Evolutionary conservation across 2,329 filamentous ascomycete species (phyloP).

Genomic region (Pseudogymnoascus sp.): DNA sequence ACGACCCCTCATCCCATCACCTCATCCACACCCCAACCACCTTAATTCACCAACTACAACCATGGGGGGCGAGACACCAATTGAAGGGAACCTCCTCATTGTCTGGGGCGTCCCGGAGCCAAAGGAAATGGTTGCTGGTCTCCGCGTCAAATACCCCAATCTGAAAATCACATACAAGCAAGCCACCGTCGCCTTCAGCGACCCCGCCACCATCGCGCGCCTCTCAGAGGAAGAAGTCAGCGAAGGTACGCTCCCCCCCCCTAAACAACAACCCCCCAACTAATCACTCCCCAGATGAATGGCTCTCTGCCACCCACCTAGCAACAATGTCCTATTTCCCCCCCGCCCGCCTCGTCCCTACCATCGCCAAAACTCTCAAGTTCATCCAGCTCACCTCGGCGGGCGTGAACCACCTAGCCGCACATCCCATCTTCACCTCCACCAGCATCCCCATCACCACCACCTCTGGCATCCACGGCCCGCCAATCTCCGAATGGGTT

Average conservation of each 20-base stretch:
- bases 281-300: neutral
- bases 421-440: conserved; percentile 26
- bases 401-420: conserved; percentile 25
- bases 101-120: conserved; percentile 35
- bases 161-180: conserved; percentile 36
- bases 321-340: conserved; percentile 25
- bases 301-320: conserved; percentile 24
- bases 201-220: neutral
- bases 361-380: conserved; percentile 26
- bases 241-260: conserved; percentile 12
- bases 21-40: neutral
- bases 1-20: neutral
- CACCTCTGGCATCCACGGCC: conserved; percentile 33
- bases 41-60: conserved; percentile 13
- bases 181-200: conserved; percentile 18
- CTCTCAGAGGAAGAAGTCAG: conserved; percentile 13
- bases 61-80: conserved; percentile 37
- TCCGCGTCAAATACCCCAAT: conserved; percentile 35
- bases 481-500: conserved; percentile 60
- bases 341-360: conserved; percentile 13
- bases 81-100: conserved; percentile 34
- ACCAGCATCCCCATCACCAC: conserved; percentile 29
- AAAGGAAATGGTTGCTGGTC: conserved; percentile 29
- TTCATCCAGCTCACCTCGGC: conserved; percentile 29
- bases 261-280: neutral